Evolutionary conservation across 2,329 filamentous ascomycete species (phyloP), one percentile per base, ranked within the genome.

Genomic region (Grosmannia serpens): DNA sequence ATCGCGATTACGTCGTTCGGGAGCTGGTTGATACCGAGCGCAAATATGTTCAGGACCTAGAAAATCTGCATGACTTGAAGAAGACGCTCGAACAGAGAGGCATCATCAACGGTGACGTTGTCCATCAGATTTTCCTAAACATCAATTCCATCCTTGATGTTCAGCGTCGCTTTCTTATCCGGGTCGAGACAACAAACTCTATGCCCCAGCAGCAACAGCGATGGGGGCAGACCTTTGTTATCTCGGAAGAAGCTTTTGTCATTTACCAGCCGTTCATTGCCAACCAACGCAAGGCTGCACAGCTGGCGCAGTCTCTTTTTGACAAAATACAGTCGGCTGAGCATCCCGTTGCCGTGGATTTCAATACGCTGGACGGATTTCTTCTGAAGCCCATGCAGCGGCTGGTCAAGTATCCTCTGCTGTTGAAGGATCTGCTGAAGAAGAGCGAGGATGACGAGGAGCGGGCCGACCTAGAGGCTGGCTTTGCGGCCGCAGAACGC

Each of bases 241-340:
- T 85, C 17, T 91, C 92, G 68, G 89, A 94, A 69, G 89, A 94
- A 60, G 83, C 85, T 0, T 96, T 99, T 71, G 84, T 87, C 62
- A 91, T 96, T 61, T 99, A 99, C 70, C 89, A 96, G 67, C 91
- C 91, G 1, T 99, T 97, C 67, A 97, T 97, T 65, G 90, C 94
- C 38, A 99, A 99, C 68, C 92, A 96, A 74, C 85, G 89, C 64
- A 91, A 90, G 69, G 95, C 92, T 60, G 91, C 92, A 57, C 82
- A 87, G 64, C 82, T 89, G n/a, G 91, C 91, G 17, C 85, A 88
- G 65, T 81, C 86, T 60, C 86, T 92, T 61, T 96, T 95, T 70
- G 88, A 94, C 66, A 95, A 94, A 70, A 89, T 97, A 56, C 82
- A 83, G 64, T 74, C 82, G 35, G 89, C 89, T 50, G 87, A 82